Evolutionary conservation across 441 rosid genomes (phyloP), one percentile per base, ranked within the genome.

Genomic region (Pelargonium fulgidum): DNA sequence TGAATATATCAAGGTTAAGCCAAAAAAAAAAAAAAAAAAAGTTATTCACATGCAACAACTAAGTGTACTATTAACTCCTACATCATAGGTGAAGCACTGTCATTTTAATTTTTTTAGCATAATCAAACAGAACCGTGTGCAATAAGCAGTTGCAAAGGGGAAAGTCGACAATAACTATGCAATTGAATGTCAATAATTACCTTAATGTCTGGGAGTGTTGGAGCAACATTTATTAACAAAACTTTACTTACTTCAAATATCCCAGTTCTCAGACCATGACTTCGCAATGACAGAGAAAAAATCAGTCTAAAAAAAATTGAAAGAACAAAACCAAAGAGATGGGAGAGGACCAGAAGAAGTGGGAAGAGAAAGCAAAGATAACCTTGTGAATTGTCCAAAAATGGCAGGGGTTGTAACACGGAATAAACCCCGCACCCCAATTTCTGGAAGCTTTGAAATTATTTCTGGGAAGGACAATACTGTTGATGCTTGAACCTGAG

Each of bases 241-340:
- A 90, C 91, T 82, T 90, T 94, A 68, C 90, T 86, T 67, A 89
- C 96, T 87, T 94, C 99, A 58, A 82, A 90, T 73, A 94, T 85
- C 78, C 97, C 99, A 13, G 99, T 94, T 75, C 99, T 86, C 77
- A 94, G 77, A 68, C 97, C 99, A 84, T 94, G 99, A 78, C 99
- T 94, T 0, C 4, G 79, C 76, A 82, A 29, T 73, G 17, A 41
- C 70, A 36, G 72, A 78, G 59, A 78, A 7, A 66, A 62, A 44
- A 66, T 13, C 65, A 77, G 64, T 36, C 29, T 26, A 33, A 22
- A 41, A 6, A 33, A 33, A 42, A 70, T 74, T 73, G 17, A 2
- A 54, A 64, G 20, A 14, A 14, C 33, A 12, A 10, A 48, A 50
- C 33, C 33, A 26, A 26, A 26, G 33, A 26, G 33, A 50, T 3